Conservation (phyloP, 108 stramenopile genomes). For the Cyclostephanos tholiformis region DNA sequence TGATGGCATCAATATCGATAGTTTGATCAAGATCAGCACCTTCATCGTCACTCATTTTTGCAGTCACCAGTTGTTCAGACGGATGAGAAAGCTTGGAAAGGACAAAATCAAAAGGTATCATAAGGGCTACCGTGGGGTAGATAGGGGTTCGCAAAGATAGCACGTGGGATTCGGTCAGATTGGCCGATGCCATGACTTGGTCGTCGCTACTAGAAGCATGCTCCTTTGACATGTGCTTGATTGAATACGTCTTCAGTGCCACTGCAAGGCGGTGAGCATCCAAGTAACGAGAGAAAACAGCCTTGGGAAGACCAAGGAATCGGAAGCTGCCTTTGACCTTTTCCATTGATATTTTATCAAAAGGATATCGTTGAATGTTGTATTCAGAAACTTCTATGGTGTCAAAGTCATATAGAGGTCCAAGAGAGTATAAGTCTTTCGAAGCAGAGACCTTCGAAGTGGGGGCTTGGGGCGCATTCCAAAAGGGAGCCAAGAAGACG, state of each 20-base stretch:
- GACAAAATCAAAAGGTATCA: slow-evolving; percentile 76
- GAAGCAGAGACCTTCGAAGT: slow-evolving; percentile 26
- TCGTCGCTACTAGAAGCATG: slow-evolving; percentile 31
- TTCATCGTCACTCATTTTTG: slow-evolving; percentile 24
- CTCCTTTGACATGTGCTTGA: slow-evolving; percentile 49
- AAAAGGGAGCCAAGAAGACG: slow-evolving; percentile 81
- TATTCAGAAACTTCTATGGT: slow-evolving; percentile 72
- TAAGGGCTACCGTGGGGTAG: slow-evolving; percentile 70
- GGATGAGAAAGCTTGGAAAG: slow-evolving; percentile 65
- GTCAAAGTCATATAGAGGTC: slow-evolving; percentile 70
- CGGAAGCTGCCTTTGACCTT: slow-evolving; percentile 57
- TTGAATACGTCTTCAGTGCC: slow-evolving; percentile 73
- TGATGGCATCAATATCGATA: slow-evolving; percentile 64
- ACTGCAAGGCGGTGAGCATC: slow-evolving; percentile 82
- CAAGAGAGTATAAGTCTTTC: slow-evolving; percentile 26
- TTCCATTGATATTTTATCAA: slow-evolving; percentile 68
- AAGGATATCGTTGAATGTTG: slow-evolving; percentile 75
- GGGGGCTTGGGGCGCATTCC: slow-evolving; percentile 51
- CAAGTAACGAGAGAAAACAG: slow-evolving; percentile 71
- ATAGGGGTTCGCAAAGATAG: slow-evolving; percentile 65
- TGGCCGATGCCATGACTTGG: slow-evolving; percentile 60
- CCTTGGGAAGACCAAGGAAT: slow-evolving; percentile 78
- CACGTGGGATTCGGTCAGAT: slow-evolving; percentile 76
- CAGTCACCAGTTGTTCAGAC: slow-evolving; percentile 34
- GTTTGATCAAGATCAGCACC: slow-evolving; percentile 54